Evolutionary conservation across 2,329 filamentous ascomycete genomes (phyloP), one percentile per base, ranked within the genome.

Genomic region (Elsinoe australis): DNA sequence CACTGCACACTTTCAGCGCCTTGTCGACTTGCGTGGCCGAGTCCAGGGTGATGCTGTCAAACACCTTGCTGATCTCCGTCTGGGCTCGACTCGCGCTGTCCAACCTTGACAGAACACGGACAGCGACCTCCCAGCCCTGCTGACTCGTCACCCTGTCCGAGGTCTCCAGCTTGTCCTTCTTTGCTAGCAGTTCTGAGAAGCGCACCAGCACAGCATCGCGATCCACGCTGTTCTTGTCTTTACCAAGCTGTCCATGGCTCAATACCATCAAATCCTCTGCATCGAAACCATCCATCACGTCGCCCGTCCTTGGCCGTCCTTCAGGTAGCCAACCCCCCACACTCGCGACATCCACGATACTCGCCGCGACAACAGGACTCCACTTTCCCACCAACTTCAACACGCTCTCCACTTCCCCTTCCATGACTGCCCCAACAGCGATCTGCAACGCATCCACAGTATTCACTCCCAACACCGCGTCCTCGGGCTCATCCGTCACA

Each of bases 101-200:
- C 61, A 96, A 76, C 47, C 90, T 80, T 7, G 85, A 85, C 36
- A 95, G 72, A 8, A 95, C 77, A 51, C 87, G 80, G 34, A 95
- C 80, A 0, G 88, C 85, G 60, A 95, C 69, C 67, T 95, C 87
- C 90, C 90, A 96, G 6, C 90, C 89, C 56, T 89, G 42, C 5
- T 58, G 57, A 15, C n/a, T n/a, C n/a, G 53, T 56, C 32, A 61
- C 62, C 1, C 58, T 60, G 50, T 66, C 58, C 18, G 50, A 47
- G 50, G 55, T 59, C 6, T 50, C 52, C 29, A 64, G 49, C 38
- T 80, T 61, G 17, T 72, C 68, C 47, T 75, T 68, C 10, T 56
- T 50, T 4, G 67, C 60, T 1, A 83, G 73, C 15, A 90, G 63
- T 18, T 81, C 74, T 0, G 90, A 85, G 63, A 95, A 96, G 39